Base-by-base conservation (phyloP, 2,329 filamentous ascomycete species). In the Penicillium brevicompactum region DNA sequence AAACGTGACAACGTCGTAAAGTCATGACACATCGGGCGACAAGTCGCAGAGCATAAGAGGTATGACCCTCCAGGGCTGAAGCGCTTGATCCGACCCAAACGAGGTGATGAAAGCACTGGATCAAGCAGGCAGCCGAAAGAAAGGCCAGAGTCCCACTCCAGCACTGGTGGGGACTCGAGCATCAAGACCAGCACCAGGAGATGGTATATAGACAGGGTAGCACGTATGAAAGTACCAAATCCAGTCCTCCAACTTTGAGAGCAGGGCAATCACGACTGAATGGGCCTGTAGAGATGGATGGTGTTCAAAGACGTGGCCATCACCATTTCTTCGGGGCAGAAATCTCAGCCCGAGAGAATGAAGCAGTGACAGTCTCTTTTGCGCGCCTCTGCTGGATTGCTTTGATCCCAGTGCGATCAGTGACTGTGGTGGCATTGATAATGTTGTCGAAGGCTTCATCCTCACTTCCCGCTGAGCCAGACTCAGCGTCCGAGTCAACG, bases 371-470 rank as follows among this genome's bases (percentile, higher is more conserved):
- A 22, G 74, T 75, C 53, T 83, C 78, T 57, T 80, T 78, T 40
- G 72, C 76, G 46, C 77, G 80, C 57, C 82, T 79, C 49, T 81
- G 78, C 70, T 88, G 81, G 63, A 84, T 86, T 2, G 84, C 82
- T 40, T 81, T 77, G 43, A 89, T 87, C 0, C 93, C 93, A 11
- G 89, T 90, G 51, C 88, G 85, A 71, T 97, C 93, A 0, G 92
- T 97, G 16, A 95, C 85, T 0, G 91, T 91, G 3, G 91, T 93
- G 0, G 94, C 93, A 64, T 92, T 86, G 68, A 97, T 96, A 73
- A 99, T 95, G 62, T 88, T 88, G 69, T 97, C 93, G 69, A 97
- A 96, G 45, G 89, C 89, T 51, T 94, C 88, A 14, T 86, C 83
- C 1, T 80, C 85, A 9, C 78, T 82, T 16, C 70, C 69, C 66